Base-by-base conservation (phyloP, 805 yeast species). In the Barnettozyma vustinii region DNA sequence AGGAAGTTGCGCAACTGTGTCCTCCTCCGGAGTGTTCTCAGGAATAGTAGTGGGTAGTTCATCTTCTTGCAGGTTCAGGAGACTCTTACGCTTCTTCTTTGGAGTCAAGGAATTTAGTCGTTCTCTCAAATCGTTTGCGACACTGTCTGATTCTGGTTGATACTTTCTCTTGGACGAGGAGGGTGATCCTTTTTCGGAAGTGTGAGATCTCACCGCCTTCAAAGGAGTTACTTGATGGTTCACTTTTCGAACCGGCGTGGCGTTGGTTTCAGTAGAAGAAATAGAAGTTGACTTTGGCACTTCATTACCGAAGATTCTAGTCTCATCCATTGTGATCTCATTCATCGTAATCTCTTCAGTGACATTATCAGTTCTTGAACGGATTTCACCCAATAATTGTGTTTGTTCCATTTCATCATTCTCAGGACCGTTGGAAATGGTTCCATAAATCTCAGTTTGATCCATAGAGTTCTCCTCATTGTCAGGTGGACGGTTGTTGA, bases 131-230 rank as follows among this genome's bases (percentile, higher is more conserved):
- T 52, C 57, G 19, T 48, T 43, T 1, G 58, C 52, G 6, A 27
- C 44, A 1, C 15, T 10, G 1, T 54, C 57, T 1, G 56, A 36
- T 1, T 47, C 48, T 13, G 41, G 37, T 2, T 21, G 20, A 9
- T 23, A 35, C 30, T 52, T 56, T 23, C 64, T 50, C 43, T 58
- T 62, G 6, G 59, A 53, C 0, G 64, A 60, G 40, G 52, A 54
- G 13, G 65, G 65, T 1, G 65, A 62, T 2, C 65, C 65, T 1
- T 61, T 57, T 40, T 60, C 64, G 3, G 65, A 57, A 8, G 65
- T 62, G 27, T 60, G 65, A 4, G 64, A 60, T 47, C 59, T 56
- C 20, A 42, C 49, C 2, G 62, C 44, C 45, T 53, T 58, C 54
- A 59, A 47, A 4, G 65, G 65, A 2, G 65, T 60, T 1, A 48